Evolutionary conservation across 345 rosid genomes (phyloP).

Genomic region (Clausena lansium): DNA sequence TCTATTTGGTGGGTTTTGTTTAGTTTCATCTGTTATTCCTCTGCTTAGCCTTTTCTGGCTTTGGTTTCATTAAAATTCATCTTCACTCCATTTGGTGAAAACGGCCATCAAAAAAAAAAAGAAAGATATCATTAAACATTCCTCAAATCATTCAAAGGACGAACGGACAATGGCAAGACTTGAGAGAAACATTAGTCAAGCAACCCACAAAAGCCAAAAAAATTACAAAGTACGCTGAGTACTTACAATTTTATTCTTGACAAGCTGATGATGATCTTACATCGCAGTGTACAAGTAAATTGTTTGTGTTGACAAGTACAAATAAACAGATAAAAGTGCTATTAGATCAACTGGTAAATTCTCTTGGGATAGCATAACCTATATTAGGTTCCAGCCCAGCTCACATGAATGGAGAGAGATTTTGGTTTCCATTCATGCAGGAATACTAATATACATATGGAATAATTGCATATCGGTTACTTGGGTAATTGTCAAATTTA

Average conservation of each 20-base stretch:
- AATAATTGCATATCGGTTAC: constrained; percentile 44
- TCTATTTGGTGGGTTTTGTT: neutral
- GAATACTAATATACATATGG: constrained; percentile 41
- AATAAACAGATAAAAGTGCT: neutral
- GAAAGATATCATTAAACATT: too few species aligned
- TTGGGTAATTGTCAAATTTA: constrained; percentile 67
- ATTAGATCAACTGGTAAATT: neutral
- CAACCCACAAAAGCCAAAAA: neutral
- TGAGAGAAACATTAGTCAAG: neutral
- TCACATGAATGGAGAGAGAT: neutral
- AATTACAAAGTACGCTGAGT: neutral
- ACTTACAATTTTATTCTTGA: neutral
- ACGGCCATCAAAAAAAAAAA: neutral
- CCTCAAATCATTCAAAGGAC: too few species aligned
- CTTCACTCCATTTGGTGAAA: neutral
- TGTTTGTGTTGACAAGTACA: neutral
- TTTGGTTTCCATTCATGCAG: neutral
- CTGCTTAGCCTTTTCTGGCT: neutral
- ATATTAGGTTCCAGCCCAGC: neutral
- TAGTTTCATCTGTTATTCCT: neutral
- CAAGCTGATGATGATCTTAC: neutral
- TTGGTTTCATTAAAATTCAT: neutral
- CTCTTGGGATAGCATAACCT: neutral
- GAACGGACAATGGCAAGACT: too few species aligned
- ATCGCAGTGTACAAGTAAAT: neutral